Percentiles rank a stretch among this genome's conserved stretches.
These are phyloP conservation scores for Aspergillus fijiensis DNA, from an alignment of 2,329 filamentous ascomycete species.

Conservation along the genomic window DNA sequence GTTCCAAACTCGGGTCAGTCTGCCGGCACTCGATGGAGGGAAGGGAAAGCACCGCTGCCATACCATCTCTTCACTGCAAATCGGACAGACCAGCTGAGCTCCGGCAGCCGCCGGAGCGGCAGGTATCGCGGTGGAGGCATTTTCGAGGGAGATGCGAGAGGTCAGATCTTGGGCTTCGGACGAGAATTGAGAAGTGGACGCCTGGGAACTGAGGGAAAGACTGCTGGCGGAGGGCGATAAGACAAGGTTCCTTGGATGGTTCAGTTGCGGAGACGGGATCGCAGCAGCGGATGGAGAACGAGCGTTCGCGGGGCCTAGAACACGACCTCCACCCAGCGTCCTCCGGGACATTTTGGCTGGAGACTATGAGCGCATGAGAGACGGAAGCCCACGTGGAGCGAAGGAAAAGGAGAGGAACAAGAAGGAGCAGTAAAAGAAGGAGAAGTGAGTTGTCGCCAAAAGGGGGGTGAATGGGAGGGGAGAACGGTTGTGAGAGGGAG, in stretches of 20 bases:
- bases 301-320: constrained; percentile 82
- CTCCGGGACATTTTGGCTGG: constrained; percentile 67
- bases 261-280: constrained; percentile 42
- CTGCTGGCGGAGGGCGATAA: constrained; percentile 69
- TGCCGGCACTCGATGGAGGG: background rate
- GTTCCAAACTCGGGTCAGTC: constrained; percentile 10
- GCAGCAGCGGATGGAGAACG: constrained; percentile 64
- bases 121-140: constrained; percentile 53
- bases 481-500: background rate
- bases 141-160: constrained; percentile 73
- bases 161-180: constrained; percentile 74
- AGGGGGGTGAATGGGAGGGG: background rate
- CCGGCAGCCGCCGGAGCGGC: constrained; percentile 56
- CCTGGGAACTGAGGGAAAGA: constrained; percentile 72
- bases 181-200: constrained; percentile 68
- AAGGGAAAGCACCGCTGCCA: constrained; percentile 19
- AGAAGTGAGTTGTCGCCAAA: background rate
- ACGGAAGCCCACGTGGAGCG: constrained; percentile 21
- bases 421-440: constrained; percentile 1
- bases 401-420: background rate
- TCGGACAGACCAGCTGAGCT: constrained; percentile 83
- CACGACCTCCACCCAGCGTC: constrained; percentile 87
- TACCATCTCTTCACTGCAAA: constrained; percentile 98
- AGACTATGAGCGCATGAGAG: constrained; percentile 41
- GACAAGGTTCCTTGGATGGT: constrained; percentile 41